phyloP scores from a whole-genome alignment of 2,329 filamentous ascomycete genomes.

The Cryphonectria carpinicola region DNA sequence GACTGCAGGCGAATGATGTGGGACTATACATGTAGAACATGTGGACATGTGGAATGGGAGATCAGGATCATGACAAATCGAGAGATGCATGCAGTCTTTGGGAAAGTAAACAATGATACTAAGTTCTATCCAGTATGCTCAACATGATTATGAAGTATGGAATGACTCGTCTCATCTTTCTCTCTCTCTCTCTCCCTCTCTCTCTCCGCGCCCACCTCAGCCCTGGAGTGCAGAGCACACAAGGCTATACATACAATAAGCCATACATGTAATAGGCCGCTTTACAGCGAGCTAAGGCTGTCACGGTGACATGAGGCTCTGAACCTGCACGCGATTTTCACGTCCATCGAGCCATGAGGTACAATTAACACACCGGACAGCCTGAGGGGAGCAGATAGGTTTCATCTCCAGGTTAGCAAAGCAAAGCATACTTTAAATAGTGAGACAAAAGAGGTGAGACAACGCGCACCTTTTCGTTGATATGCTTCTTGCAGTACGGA shows the following conservation, averaged over 20 bases:
- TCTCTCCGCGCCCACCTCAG: neutral
- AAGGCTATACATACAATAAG: too few relatives aligned
- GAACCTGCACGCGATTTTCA: constrained; percentile 41
- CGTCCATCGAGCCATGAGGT: constrained; percentile 57
- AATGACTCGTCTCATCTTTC: neutral
- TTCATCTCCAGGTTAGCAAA: neutral
- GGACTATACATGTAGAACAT: constrained; percentile 5
- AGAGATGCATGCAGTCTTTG: neutral
- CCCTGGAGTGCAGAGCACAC: neutral
- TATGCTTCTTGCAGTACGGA: constrained; percentile 66
- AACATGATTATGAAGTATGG: neutral
- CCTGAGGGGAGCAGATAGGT: constrained; percentile 36
- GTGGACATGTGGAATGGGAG: constrained; percentile 5
- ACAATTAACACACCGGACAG: constrained; percentile 52
- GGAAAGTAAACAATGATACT: neutral
- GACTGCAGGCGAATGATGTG: neutral
- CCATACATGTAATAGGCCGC: neutral
- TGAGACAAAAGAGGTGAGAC: neutral
- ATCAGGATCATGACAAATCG: constrained; percentile 9
- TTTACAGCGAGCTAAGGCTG: neutral
- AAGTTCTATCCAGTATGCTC: neutral
- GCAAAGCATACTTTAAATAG: neutral
- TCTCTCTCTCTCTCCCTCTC: too few relatives aligned
- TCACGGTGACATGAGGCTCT: neutral
- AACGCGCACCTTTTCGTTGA: constrained; percentile 62